These are phyloP conservation scores for Miscanthus sacchariflorus DNA, from an alignment of 202 grass and related monocot species.

Conservation along the genomic window DNA sequence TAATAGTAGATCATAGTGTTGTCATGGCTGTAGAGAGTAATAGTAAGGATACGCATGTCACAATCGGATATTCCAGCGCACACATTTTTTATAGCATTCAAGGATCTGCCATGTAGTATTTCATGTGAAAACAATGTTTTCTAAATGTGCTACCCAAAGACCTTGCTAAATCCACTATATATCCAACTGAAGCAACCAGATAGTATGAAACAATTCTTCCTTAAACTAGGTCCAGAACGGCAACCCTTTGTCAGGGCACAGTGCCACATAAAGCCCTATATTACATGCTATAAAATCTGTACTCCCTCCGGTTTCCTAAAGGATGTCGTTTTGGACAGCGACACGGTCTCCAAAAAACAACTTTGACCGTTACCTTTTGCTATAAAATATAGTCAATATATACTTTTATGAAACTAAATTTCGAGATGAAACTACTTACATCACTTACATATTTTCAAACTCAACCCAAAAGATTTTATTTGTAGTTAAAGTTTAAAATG, in stretches of 20 bases:
- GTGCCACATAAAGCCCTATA: background rate
- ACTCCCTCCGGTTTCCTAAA: too few relatives aligned
- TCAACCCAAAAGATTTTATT: too few relatives aligned
- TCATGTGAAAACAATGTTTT: background rate
- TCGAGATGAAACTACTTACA: too few relatives aligned
- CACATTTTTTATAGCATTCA: background rate
- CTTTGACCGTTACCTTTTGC: too few relatives aligned
- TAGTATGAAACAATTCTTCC: conserved; percentile 11
- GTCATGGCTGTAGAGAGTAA: background rate
- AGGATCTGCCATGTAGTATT: conserved; percentile 17
- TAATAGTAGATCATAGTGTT: background rate
- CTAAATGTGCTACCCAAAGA: background rate
- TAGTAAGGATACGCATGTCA: background rate
- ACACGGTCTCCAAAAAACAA: too few relatives aligned
- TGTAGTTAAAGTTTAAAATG: too few relatives aligned
- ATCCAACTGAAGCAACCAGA: conserved; percentile 38
- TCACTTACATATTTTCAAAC: too few relatives aligned
- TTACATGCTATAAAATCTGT: background rate
- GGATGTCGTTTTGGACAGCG: too few relatives aligned
- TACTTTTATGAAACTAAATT: too few relatives aligned
- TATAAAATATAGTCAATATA: too few relatives aligned
- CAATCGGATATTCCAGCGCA: background rate
- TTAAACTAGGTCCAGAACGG: background rate
- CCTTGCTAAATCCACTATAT: background rate
- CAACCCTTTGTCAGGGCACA: background rate